Percentiles rank a stretch among this genome's conserved stretches.
Evolutionary conservation across 148 eudicot species (phyloP).

Genomic region (Cornus florida): DNA sequence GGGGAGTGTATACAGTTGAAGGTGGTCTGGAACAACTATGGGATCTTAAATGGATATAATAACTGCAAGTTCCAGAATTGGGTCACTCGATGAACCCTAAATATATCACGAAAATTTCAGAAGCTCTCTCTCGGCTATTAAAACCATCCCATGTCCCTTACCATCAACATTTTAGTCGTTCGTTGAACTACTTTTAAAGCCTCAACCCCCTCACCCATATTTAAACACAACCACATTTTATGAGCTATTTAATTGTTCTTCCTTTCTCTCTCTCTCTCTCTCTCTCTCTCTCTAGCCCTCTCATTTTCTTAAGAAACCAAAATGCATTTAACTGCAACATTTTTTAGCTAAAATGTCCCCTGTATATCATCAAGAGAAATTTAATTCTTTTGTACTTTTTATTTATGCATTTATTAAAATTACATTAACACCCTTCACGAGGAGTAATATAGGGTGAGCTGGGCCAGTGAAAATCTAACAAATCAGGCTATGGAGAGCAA

Average conservation of each 20-base stretch:
- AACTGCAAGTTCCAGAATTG: conserved; percentile 43
- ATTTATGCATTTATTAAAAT: too few species aligned
- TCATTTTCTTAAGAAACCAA: background rate
- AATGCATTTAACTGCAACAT: background rate
- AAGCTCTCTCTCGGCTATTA: too few species aligned
- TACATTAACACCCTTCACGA: background rate
- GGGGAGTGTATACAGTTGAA: conserved; percentile 55
- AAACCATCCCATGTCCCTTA: too few species aligned
- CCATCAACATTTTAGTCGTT: too few species aligned
- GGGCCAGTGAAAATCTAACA: too few species aligned
- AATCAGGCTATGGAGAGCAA: too few species aligned
- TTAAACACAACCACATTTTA: conserved; percentile 11
- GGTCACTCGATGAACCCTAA: conserved; percentile 22
- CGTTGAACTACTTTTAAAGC: conserved; percentile 19
- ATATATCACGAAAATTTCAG: too few species aligned
- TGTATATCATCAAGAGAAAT: background rate
- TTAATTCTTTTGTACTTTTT: background rate
- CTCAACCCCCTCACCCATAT: conserved; percentile 20
- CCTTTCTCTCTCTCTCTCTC: too few species aligned
- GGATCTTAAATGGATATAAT: conserved; percentile 23
- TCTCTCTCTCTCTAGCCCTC: background rate
- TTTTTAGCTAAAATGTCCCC: background rate
- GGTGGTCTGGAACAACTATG: conserved; percentile 37
- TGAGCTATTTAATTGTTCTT: background rate
- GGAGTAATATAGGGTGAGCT: too few species aligned